Evolutionary conservation across 2,329 filamentous ascomycete genomes (phyloP), one percentile per base, ranked within the genome.

Genomic region (Colletotrichum australisinense): DNA sequence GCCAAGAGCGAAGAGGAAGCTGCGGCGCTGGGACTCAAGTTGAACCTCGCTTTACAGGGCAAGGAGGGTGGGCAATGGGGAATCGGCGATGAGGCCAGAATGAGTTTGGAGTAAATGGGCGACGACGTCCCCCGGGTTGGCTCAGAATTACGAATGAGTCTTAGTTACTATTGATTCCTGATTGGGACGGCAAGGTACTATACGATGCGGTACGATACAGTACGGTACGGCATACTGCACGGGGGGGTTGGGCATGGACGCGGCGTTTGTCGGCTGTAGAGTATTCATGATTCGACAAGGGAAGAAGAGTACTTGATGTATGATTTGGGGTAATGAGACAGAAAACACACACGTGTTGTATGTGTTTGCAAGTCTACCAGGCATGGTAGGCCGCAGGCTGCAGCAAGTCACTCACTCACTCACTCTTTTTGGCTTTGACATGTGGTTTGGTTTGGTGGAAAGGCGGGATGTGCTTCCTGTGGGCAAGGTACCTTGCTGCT

Each of bases 41-140:
- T 89, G 5, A 86, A 88, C 69, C 79, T 90, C 60, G 84, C 89
- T 81, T 83, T 90, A 78, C 85, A 91, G 81, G 86, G 87, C 76
- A 85, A 83, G 78, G 90, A 88, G 76, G 91, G 85, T 76, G 88
- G 83, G 3, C 89, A 90, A 78, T 95, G 95, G 92, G 94, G 94
- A 0, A 89, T 97, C 63, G 93, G 94, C 1, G 95, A 98, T 80
- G 95, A 97, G 79, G 91, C 93, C 28, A 88, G 93, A 78, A 97
- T 97, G 93, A 93, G 91, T 38, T 84, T 97, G 76, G 94, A 96
- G 81, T 96, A 81, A 68, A 68, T n/a, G 7, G 19, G 52, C 24
- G 42, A 22, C 35, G 7, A 19, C 22, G 49, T 35, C 46, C 12
- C 19, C 28, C 28, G 6, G 42, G 12, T 28, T 28, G 58, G 12